Base-by-base conservation (phyloP, 2,329 filamentous ascomycete genomes). In the Fusarium nodosum region DNA sequence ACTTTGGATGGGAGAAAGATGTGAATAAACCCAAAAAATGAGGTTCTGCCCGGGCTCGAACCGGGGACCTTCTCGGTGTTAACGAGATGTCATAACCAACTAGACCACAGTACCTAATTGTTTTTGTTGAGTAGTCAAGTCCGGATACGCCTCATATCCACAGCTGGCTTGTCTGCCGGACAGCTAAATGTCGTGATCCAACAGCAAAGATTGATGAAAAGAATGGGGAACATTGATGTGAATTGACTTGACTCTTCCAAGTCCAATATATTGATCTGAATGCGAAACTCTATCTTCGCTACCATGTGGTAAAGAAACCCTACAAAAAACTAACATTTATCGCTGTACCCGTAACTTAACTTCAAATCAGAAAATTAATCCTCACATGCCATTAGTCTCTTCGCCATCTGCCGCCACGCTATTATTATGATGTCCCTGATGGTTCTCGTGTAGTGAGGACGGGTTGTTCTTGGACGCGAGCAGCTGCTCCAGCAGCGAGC, bases 41-140 rank as follows among this genome's bases (percentile, higher is more conserved):
- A 73, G 74, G 68, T 76, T 75, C 67, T 69, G 72, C 74, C 74
- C 74, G 74, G 74, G 74, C 70, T 76, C 58, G 72, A 76, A 76
- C 74, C 72, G 74, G 74, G 74, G 74, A 76, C 74, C 74, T 76
- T 76, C 74, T 76, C 73, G 73, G 72, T 46, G 44, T 75, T 75
- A 74, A 68, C 73, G 71, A 75, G 74, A 74, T 75, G 73, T 71
- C 73, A 76, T 76, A 70, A 75, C 74, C 74, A 76, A 71, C 74
- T 76, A 76, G 72, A 76, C 74, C 74, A 76, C 74, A 66, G 61
- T 74, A 76, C 72, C 72, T 15, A 15, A 12, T 7, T 50, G 46
- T 36, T 20, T 44, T 28, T 31, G 28, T 31, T 46, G 44, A 7
- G 3, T 3, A 7, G 11, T 2, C 11, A 16, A 1, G 28, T 22